Evolutionary conservation across 208 protist genomes (phyloP).

Genomic region (Leishmania tropica): DNA sequence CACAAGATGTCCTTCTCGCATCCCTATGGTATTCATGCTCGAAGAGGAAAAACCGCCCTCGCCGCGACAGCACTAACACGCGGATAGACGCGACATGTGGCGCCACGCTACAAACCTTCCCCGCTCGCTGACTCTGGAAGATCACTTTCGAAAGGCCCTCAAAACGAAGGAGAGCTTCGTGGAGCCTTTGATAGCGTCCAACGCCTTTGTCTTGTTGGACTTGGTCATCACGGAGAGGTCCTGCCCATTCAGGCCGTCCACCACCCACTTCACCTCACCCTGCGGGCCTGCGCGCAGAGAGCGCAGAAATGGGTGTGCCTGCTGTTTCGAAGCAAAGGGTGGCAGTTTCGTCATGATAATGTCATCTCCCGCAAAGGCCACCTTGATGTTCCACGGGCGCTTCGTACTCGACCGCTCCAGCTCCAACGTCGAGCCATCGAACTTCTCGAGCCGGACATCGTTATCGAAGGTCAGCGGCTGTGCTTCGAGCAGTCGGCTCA

Average conservation of each 20-base stretch:
- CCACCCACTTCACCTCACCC: slow-evolving; percentile 49
- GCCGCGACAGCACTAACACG: not conserved
- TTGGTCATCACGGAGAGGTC: slow-evolving; percentile 44
- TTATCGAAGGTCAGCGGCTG: slow-evolving; percentile 31
- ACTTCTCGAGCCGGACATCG: slow-evolving; percentile 26
- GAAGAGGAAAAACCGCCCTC: not conserved
- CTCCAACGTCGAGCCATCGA: slow-evolving; percentile 19
- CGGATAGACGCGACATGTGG: not conserved
- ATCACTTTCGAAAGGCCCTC: slow-evolving; percentile 24
- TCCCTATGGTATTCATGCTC: not conserved
- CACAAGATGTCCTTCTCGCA: not conserved
- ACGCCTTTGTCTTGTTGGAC: slow-evolving; percentile 32
- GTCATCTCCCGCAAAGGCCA: slow-evolving; percentile 43
- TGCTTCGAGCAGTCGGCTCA: slow-evolving; percentile 23
- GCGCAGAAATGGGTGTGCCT: slow-evolving; percentile 49
- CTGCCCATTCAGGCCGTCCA: slow-evolving; percentile 64
- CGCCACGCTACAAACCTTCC: not conserved
- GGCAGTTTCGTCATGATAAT: slow-evolving; percentile 55
- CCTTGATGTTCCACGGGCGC: slow-evolving; percentile 54
- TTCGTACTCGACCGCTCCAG: slow-evolving; percentile 15
- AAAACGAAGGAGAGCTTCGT: slow-evolving; percentile 28
- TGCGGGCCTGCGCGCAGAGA: slow-evolving; percentile 33
- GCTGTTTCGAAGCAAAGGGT: slow-evolving; percentile 22
- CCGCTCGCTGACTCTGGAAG: not conserved
- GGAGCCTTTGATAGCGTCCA: slow-evolving; percentile 52